A percentile compares a stretch with the other conserved stretches of the same genome.
Evolutionary conservation across 768 basidiomycete species (phyloP).

Genomic region (Mycena metata): DNA sequence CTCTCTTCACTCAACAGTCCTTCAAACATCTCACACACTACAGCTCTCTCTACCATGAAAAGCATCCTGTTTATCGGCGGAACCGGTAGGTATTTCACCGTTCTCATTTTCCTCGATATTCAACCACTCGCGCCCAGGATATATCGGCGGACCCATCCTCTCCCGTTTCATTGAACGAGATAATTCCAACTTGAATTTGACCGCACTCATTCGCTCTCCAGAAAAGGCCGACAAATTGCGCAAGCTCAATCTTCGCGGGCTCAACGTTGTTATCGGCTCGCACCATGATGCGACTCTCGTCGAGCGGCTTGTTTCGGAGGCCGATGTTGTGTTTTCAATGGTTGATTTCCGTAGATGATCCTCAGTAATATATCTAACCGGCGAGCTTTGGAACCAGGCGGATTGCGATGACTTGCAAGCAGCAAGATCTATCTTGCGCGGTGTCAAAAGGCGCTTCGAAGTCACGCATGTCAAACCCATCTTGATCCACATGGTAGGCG

Average conservation of each 20-base stretch:
- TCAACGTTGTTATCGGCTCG: slow-evolving; percentile 44
- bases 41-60: slow-evolving; percentile 10
- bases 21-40: background rate
- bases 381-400: background rate
- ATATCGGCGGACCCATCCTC: slow-evolving; percentile 24
- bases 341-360: slow-evolving; percentile 35
- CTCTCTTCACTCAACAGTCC: too few species aligned
- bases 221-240: slow-evolving; percentile 14
- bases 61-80: slow-evolving; percentile 29
- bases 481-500: slow-evolving; percentile 37
- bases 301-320: slow-evolving; percentile 42
- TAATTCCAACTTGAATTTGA: background rate
- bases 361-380: background rate
- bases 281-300: slow-evolving; percentile 47
- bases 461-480: slow-evolving; percentile 24
- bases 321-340: slow-evolving; percentile 48
- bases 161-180: slow-evolving; percentile 19
- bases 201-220: slow-evolving; percentile 19
- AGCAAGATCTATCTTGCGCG: slow-evolving; percentile 27
- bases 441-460: slow-evolving; percentile 25
- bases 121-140: background rate
- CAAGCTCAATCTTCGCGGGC: background rate
- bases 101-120: background rate
- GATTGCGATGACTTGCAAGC: slow-evolving; percentile 30
- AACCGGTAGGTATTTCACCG: slow-evolving; percentile 6